These are phyloP conservation scores for Diaporthe sp. DNA, from an alignment of 2,329 filamentous ascomycete genomes.

Conservation along the genomic window DNA sequence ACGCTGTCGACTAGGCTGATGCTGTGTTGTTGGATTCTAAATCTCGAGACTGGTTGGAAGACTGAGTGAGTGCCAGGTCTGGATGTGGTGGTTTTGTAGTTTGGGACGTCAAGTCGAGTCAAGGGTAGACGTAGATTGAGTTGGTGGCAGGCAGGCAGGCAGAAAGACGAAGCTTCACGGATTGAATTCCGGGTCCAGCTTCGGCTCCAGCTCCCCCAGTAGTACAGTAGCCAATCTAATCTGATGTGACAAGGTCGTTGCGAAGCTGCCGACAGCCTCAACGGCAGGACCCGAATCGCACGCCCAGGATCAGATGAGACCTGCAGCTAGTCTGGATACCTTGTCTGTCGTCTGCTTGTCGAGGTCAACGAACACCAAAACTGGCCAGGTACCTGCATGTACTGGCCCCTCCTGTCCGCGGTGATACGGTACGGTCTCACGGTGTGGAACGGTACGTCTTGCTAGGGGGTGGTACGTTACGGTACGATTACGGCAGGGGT, in stretches of 20 bases:
- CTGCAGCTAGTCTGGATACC: conserved; percentile 14
- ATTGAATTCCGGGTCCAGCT: not conserved
- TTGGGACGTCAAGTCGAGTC: not conserved
- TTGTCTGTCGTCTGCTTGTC: not conserved
- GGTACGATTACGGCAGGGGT: not conserved
- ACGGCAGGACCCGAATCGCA: conserved; percentile 21
- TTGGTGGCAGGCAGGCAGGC: not conserved
- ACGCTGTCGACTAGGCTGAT: conserved; percentile 1
- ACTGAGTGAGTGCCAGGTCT: not conserved
- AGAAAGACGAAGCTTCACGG: conserved; percentile 2
- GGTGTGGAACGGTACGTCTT: not conserved
- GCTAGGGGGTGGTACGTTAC: not conserved
- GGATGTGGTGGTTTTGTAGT: not conserved
- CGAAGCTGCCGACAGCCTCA: not conserved
- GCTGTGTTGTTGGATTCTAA: not conserved
- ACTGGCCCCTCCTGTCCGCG: not conserved
- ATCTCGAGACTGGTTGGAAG: not conserved
- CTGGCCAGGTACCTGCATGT: not conserved
- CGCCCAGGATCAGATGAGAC: conserved; percentile 26
- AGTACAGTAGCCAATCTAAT: not conserved
- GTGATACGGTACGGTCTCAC: not conserved
- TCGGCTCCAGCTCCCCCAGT: not conserved
- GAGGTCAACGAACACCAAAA: not conserved
- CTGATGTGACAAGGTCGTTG: conserved; percentile 11
- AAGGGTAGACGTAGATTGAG: not conserved